These are phyloP conservation scores for Fagopyrum homotropicum DNA, from an alignment of 148 eudicot species.

Conservation along the genomic window DNA sequence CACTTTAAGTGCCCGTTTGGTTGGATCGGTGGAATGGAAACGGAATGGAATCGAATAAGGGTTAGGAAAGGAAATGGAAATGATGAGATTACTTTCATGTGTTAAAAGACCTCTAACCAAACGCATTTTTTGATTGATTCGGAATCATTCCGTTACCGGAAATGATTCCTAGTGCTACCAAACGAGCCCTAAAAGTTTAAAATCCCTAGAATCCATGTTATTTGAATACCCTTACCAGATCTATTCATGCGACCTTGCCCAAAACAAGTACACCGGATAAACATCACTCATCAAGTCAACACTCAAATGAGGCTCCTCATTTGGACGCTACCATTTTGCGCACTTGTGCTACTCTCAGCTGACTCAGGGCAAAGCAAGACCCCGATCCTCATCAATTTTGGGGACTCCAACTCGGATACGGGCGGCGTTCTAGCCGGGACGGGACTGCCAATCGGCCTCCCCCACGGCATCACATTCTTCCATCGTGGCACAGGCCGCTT, in stretches of 20 bases:
- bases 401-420: constrained; percentile 42
- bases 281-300: neutral
- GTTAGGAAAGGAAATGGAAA: too few species aligned
- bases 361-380: neutral
- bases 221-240: neutral
- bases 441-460: constrained; percentile 45
- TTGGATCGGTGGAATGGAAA: too few species aligned
- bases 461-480: constrained; percentile 47
- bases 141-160: too few species aligned
- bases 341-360: neutral
- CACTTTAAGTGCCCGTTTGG: too few species aligned
- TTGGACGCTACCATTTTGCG: neutral
- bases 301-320: neutral
- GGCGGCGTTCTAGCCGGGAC: constrained; percentile 44
- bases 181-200: neutral
- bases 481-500: constrained; percentile 45
- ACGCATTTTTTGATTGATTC: too few species aligned
- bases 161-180: too few species aligned
- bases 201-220: neutral
- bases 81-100: too few species aligned
- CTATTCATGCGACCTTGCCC: neutral
- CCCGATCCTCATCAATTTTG: constrained; percentile 39
- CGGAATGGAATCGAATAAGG: too few species aligned
- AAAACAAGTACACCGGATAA: neutral
- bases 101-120: too few species aligned